Conservation (phyloP, 306 rosid species). For the Acmispon strigosus region DNA sequence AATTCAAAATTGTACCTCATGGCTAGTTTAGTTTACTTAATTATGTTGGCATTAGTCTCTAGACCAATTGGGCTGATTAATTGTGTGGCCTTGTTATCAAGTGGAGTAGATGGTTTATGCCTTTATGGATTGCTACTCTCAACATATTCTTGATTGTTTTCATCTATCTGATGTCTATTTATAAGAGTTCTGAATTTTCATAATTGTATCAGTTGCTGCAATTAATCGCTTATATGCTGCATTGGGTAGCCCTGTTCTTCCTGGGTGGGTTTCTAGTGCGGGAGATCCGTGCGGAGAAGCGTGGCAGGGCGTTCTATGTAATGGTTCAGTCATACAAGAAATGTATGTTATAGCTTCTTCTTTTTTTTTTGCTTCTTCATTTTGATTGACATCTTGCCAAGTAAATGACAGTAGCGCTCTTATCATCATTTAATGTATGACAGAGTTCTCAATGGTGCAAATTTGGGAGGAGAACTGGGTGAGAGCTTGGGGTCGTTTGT, state of each 20-base stretch:
- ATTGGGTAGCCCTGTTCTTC: constrained; percentile 69
- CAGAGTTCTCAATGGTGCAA: constrained; percentile 69
- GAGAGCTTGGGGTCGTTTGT: constrained; percentile 55
- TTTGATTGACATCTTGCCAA: neutral
- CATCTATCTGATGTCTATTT: neutral
- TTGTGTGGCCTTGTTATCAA: neutral
- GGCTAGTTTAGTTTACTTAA: neutral
- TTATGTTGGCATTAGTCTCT: neutral
- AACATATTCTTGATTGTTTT: neutral
- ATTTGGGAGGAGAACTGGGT: constrained; percentile 88
- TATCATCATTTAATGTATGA: constrained; percentile 27
- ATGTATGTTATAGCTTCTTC: constrained; percentile 46
- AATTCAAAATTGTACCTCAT: neutral
- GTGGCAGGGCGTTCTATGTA: constrained; percentile 91
- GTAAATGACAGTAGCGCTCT: constrained; percentile 3
- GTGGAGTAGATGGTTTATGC: neutral
- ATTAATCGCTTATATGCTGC: constrained; percentile 62
- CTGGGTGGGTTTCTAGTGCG: constrained; percentile 74
- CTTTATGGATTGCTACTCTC: neutral
- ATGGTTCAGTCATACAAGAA: constrained; percentile 45
- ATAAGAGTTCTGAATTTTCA: constrained; percentile 4
- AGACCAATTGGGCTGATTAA: neutral
- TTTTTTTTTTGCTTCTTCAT: constrained; percentile 4
- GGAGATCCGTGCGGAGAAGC: constrained; percentile 92
- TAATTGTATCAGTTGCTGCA: constrained; percentile 64